Evolutionary conservation across 805 yeast species (phyloP).

Genomic region (Metschnikowia koreensis): DNA sequence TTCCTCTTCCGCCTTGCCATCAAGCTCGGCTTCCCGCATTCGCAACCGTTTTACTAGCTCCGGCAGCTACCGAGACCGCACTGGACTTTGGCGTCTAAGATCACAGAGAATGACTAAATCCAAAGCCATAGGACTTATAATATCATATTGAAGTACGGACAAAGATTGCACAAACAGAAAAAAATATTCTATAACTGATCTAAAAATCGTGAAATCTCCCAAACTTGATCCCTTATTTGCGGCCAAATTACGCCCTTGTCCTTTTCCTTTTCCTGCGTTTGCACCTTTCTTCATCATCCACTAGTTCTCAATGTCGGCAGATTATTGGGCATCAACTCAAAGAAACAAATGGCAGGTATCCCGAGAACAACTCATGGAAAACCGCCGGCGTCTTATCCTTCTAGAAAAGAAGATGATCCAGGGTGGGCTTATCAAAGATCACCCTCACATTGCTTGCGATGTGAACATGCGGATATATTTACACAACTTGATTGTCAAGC

Average conservation of each 20-base stretch:
- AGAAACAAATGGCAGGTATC: constrained; percentile 78
- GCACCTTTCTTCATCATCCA: neutral
- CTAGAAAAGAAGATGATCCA: constrained; percentile 45
- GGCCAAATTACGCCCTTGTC: neutral
- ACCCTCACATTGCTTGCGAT: constrained; percentile 50
- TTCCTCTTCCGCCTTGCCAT: no score
- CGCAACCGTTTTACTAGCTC: constrained; percentile 3
- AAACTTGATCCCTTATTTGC: neutral
- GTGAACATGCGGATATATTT: constrained; percentile 71
- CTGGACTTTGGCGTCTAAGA: neutral
- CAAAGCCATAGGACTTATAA: neutral
- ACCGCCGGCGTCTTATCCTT: constrained; percentile 40
- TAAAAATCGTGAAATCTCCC: neutral
- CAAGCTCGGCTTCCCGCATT: neutral
- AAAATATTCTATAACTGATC: neutral
- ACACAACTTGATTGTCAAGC: constrained; percentile 67
- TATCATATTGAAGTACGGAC: neutral
- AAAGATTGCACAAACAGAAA: neutral
- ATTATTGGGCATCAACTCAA: constrained; percentile 86
- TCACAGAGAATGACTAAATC: neutral
- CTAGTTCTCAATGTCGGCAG: constrained; percentile 60
- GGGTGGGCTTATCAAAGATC: constrained; percentile 41
- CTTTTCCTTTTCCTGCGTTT: neutral
- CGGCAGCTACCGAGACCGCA: constrained; percentile 2
- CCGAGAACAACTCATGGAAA: constrained; percentile 52